Percentiles rank a stretch among this genome's conserved stretches.
These are phyloP conservation scores for Hyphodiscus sp. DNA, from an alignment of 2,329 filamentous ascomycete species.

Conservation along the genomic window DNA sequence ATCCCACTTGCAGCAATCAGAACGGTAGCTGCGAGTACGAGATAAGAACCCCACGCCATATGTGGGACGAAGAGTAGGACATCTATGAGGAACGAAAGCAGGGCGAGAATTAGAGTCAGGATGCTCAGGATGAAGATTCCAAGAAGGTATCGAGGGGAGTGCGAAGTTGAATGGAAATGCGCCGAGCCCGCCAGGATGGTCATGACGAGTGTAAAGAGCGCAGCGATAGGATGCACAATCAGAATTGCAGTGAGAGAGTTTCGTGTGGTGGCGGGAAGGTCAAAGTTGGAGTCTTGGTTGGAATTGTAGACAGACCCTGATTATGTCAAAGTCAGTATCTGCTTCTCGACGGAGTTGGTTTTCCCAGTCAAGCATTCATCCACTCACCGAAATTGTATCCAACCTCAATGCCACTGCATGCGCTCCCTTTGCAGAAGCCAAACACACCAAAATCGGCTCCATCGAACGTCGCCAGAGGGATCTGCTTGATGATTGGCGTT, in stretches of 20 bases:
- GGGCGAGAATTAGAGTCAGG: conserved; percentile 73
- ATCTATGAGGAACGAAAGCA: conserved; percentile 88
- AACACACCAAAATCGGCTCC: conserved; percentile 86
- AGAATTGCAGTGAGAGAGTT: conserved; percentile 76
- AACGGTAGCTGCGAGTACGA: conserved; percentile 84
- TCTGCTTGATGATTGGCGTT: conserved; percentile 77
- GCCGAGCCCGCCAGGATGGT: conserved; percentile 71
- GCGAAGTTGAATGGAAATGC: conserved; percentile 81
- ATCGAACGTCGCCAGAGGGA: conserved; percentile 73
- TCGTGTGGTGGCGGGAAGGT: conserved; percentile 46
- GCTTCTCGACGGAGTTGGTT: not conserved
- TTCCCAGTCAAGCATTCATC: not conserved
- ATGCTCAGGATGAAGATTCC: conserved; percentile 80
- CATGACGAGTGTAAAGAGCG: conserved; percentile 78
- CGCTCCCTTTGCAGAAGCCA: conserved; percentile 65
- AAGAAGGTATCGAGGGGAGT: conserved; percentile 84
- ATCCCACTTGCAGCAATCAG: conserved; percentile 75
- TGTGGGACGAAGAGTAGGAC: conserved; percentile 93
- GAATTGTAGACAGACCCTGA: conserved; percentile 23
- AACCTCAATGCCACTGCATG: conserved; percentile 68
- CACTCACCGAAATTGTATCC: conserved; percentile 79
- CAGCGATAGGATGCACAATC: conserved; percentile 87
- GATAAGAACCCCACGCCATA: conserved; percentile 87
- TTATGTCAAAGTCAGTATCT: not conserved
- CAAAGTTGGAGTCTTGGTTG: conserved; percentile 39